Conservation (phyloP, 129 eudicot genomes). For the Flaveria sonorensis region DNA sequence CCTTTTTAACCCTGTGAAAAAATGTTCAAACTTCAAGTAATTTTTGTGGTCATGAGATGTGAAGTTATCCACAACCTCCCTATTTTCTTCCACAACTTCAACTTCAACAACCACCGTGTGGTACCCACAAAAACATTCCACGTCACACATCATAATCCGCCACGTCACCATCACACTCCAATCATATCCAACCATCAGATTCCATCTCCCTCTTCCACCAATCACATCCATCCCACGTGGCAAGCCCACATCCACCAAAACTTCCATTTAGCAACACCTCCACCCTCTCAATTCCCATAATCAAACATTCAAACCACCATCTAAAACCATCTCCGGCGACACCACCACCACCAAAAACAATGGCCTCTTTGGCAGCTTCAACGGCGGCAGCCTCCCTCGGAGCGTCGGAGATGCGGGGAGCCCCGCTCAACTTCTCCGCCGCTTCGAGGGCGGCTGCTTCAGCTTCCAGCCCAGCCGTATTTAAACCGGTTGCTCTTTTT, state of each 20-base stretch:
- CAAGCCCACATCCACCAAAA: conserved; percentile 65
- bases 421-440: not conserved
- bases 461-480: conserved; percentile 38
- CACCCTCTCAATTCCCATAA: conserved; percentile 26
- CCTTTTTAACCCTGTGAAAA: not conserved
- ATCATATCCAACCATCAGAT: conserved; percentile 50
- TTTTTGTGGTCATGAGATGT: not conserved
- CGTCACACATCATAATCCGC: conserved; percentile 46
- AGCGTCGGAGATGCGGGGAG: not conserved
- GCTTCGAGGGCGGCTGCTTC: conserved; percentile 53
- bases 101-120: not conserved
- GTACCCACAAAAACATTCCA: not conserved
- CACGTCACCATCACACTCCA: conserved; percentile 51
- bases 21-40: not conserved
- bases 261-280: conserved; percentile 48
- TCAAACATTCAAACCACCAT: conserved; percentile 14
- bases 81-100: conserved; percentile 34
- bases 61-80: not conserved
- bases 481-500: conserved; percentile 82
- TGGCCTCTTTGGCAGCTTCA: conserved; percentile 83
- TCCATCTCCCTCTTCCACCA: conserved; percentile 51
- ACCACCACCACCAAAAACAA: conserved; percentile 18
- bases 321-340: not conserved
- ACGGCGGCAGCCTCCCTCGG: conserved; percentile 32
- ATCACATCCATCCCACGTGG: conserved; percentile 62